phyloP scores from a whole-genome alignment of 768 basidiomycete genomes.

The Clavaria fumosa region DNA sequence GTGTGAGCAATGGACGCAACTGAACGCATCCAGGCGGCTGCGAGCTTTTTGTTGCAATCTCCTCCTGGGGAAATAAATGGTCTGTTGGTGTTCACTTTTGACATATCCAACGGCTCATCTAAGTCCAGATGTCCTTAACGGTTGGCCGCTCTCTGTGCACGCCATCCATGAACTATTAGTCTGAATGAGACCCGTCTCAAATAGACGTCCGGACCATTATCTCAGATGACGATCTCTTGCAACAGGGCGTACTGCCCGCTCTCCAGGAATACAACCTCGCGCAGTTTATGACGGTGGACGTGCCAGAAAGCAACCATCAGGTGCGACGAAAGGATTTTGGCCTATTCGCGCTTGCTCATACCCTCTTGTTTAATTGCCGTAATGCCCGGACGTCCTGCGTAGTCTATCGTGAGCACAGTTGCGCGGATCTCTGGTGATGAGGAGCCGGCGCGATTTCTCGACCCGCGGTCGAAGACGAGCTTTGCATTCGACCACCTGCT shows the following conservation, averaged over 20 bases:
- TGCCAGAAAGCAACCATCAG: constrained; percentile 63
- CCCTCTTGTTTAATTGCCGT: constrained; percentile 1
- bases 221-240: constrained; percentile 70
- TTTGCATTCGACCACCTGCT: constrained; percentile 80
- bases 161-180: constrained; percentile 1
- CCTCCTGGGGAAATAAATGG: constrained; percentile 97
- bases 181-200: constrained; percentile 1
- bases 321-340: constrained; percentile 35
- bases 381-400: too few species aligned
- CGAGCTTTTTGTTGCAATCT: constrained; percentile 71
- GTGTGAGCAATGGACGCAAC: constrained; percentile 7
- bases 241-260: constrained; percentile 62
- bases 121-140: background rate
- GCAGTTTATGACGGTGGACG: constrained; percentile 78
- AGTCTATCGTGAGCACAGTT: constrained; percentile 75
- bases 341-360: constrained; percentile 1
- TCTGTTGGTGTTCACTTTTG: constrained; percentile 69
- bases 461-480: constrained; percentile 63
- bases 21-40: constrained; percentile 57
- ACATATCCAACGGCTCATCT: background rate
- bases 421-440: constrained; percentile 37
- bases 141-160: too few species aligned
- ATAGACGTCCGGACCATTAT: constrained; percentile 85
- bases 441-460: constrained; percentile 71
- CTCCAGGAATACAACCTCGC: constrained; percentile 74